Evolutionary conservation across 495 filamentous ascomycete genomes (phyloP), one percentile per base, ranked within the genome.

Genomic region (Glarea lozoyensis): DNA sequence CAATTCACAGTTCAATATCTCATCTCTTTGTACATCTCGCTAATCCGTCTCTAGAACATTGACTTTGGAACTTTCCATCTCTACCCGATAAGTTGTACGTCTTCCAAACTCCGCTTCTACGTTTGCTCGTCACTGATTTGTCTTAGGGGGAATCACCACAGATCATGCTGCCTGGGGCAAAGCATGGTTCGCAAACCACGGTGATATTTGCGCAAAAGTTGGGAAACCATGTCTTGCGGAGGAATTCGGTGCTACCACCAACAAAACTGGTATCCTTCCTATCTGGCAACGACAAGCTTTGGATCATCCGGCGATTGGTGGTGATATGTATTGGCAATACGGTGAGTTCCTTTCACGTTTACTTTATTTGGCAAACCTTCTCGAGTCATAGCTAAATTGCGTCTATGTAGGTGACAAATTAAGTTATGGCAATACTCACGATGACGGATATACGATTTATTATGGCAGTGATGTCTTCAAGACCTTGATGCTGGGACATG

Each of bases 1-100:
- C 34, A 30, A 4, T 29, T 29, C n/a, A 7, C 25, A 12, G 3
- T 17, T 9, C 37, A n/a, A n/a, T n/a, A n/a, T n/a, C n/a, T n/a
- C n/a, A n/a, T n/a, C n/a, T n/a, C 17, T n/a, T 4, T 4, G 3
- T 3, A 22, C 21, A 23, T 23, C 12, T 7, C 55, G 20, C 7
- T 64, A 70, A 32, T 34, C 59, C 25, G 12, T 23, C 18, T 2
- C 4, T 24, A 10, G 13, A 69, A 64, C 12, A 62, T 83, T 20
- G 75, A 81, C 52, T 84, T 81, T 59, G 78, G 73, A 1, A 78
- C 74, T 0, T 72, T 80, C 52, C 81, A 83, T 54, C 61, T 79
- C 16, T 83, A 83, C 48, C 76, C 78, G 0, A 56, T 63, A 27
- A 25, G 53, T 61, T 47, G 32, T 35, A 16, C 10, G 32, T 10